Evolutionary conservation across 805 yeast genomes (phyloP).

Genomic region (Candida silvatica): DNA sequence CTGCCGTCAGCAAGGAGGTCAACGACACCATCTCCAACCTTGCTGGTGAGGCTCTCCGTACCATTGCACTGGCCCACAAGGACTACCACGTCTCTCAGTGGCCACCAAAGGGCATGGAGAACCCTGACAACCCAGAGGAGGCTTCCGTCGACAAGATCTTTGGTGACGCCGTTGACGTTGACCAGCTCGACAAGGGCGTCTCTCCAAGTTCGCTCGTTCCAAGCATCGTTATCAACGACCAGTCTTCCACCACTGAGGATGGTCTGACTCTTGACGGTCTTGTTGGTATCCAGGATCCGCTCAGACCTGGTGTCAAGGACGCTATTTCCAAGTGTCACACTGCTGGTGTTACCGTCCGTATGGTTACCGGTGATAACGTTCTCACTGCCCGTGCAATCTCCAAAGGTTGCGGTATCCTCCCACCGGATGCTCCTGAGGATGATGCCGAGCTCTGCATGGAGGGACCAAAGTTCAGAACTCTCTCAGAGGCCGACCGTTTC

Average conservation of each 20-base stretch:
- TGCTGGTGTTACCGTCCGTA: conserved; percentile 92
- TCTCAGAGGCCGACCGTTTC: conserved; percentile 47
- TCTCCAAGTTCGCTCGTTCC: conserved; percentile 18
- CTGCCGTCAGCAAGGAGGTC: conserved; percentile 15
- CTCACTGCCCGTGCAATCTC: conserved; percentile 91
- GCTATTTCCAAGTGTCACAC: conserved; percentile 79
- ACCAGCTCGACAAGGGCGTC: conserved; percentile 2
- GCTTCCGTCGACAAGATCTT: conserved; percentile 37
- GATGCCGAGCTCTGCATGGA: conserved; percentile 70
- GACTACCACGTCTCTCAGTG: conserved; percentile 49
- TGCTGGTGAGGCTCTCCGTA: conserved; percentile 78
- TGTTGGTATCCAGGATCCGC: conserved; percentile 93
- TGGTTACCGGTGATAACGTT: conserved; percentile 97
- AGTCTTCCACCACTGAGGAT: conserved; percentile 7
- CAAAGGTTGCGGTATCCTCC: conserved; percentile 69
- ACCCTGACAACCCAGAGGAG: conserved; percentile 23
- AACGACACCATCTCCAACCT: conserved; percentile 31
- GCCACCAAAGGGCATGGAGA: conserved; percentile 55
- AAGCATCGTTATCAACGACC: conserved; percentile 18
- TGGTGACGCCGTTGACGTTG: conserved; percentile 18
- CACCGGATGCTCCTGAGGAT: conserved; percentile 35
- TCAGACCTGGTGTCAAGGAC: conserved; percentile 81
- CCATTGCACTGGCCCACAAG: conserved; percentile 79
- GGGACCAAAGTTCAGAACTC: conserved; percentile 80
- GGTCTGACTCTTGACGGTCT: conserved; percentile 53